These are phyloP conservation scores for Mortierella sp. DNA, from an alignment of 371 early-diverging fungal species.

Conservation along the genomic window DNA sequence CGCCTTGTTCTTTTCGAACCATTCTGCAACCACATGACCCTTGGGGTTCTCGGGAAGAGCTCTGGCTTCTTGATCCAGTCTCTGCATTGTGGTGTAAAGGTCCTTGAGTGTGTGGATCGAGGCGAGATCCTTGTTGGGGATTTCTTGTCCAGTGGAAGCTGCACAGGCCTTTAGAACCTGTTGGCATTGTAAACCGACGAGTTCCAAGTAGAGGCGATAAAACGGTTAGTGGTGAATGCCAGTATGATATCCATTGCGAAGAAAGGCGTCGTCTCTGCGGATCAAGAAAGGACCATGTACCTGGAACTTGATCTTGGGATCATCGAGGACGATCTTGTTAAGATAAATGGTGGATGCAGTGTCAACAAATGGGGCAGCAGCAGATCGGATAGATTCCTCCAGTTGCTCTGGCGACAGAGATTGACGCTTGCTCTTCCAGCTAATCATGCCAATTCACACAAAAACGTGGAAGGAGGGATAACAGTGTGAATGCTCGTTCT, in stretches of 20 bases:
- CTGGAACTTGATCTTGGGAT: conserved; percentile 43
- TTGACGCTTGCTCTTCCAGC: conserved; percentile 47
- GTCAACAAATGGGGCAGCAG: conserved; percentile 35
- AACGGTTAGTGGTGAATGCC: too few relatives aligned
- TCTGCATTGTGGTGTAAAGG: conserved; percentile 16
- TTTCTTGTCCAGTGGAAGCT: conserved; percentile 39
- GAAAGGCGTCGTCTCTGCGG: too few relatives aligned
- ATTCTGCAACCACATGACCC: conserved; percentile 51
- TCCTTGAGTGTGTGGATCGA: conserved; percentile 42
- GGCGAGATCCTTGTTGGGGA: conserved; percentile 45
- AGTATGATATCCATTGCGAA: too few relatives aligned
- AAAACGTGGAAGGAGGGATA: neutral
- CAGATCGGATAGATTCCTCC: conserved; percentile 41
- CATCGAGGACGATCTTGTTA: conserved; percentile 20
- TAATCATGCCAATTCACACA: conserved; percentile 8
- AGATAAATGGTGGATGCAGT: conserved; percentile 16
- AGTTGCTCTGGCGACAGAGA: conserved; percentile 30
- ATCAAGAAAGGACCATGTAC: too few relatives aligned
- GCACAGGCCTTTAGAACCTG: conserved; percentile 49
- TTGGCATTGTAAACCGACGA: too few relatives aligned
- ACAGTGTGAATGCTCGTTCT: neutral
- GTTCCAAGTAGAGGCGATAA: too few relatives aligned
- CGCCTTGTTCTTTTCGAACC: conserved; percentile 43
- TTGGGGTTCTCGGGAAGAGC: conserved; percentile 23
- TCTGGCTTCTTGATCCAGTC: conserved; percentile 9